Conservation (phyloP, 2,329 filamentous ascomycete species). For the Harringtonia lauricola region DNA sequence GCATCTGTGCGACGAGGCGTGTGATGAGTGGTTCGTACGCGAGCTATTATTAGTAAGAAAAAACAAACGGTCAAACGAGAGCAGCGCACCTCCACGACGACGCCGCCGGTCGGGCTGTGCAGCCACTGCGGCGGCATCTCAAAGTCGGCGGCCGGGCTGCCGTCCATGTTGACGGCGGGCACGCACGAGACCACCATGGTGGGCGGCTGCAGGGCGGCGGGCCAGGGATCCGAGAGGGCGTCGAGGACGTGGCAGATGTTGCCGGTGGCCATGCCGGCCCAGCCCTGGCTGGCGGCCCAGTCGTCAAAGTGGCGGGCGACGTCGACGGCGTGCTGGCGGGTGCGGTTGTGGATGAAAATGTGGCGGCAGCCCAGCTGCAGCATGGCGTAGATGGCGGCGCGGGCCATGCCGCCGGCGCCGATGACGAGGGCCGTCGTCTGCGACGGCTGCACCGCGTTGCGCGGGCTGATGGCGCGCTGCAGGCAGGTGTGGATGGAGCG, state of each 20-base stretch:
- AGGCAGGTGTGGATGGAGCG: slow-evolving; percentile 41
- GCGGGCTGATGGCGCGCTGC: slow-evolving; percentile 56
- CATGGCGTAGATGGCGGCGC: slow-evolving; percentile 63
- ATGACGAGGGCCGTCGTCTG: slow-evolving; percentile 45
- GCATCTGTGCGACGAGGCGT: slow-evolving; percentile 56
- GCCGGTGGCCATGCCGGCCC: too few relatives aligned
- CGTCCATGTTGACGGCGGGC: slow-evolving; percentile 50
- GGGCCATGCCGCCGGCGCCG: slow-evolving; percentile 60
- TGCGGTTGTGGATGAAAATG: slow-evolving; percentile 63
- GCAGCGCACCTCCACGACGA: slow-evolving; percentile 48
- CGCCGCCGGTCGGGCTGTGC: slow-evolving; percentile 58
- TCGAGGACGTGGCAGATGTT: slow-evolving; percentile 43
- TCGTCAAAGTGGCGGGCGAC: slow-evolving; percentile 58
- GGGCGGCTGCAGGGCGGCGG: slow-evolving; percentile 46
- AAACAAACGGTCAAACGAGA: slow-evolving; percentile 6
- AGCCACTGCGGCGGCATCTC: slow-evolving; percentile 60
- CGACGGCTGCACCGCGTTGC: slow-evolving; percentile 45
- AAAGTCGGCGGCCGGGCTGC: slow-evolving; percentile 54
- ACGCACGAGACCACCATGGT: slow-evolving; percentile 65
- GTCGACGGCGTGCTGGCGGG: slow-evolving; percentile 44
- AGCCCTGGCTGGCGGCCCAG: slow-evolving; percentile 26
- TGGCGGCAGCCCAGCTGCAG: slow-evolving; percentile 62
- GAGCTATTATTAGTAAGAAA: slow-evolving; percentile 25
- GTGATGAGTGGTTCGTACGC: slow-evolving; percentile 63
- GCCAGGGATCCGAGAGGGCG: slow-evolving; percentile 52